Evolutionary conservation across 2,329 filamentous ascomycete species (phyloP).

Genomic region (Aureobasidium leucospermi): DNA sequence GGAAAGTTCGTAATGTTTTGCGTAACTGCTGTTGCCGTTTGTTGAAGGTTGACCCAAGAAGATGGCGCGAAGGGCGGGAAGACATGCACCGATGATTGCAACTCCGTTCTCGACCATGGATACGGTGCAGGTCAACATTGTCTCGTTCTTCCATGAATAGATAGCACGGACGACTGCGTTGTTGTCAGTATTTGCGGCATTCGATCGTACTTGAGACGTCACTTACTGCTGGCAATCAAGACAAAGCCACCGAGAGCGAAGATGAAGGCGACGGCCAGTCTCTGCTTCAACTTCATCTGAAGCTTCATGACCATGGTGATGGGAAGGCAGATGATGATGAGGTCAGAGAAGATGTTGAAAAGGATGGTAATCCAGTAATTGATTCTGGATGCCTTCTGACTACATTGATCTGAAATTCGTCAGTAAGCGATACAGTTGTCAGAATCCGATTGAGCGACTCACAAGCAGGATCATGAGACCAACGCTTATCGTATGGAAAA

Average conservation of each 20-base stretch:
- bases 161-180: background rate
- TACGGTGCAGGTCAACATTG: conserved; percentile 10
- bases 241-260: conserved; percentile 7
- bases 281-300: conserved; percentile 7
- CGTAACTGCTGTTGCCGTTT: conserved; percentile 3
- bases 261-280: background rate
- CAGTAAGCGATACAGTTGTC: background rate
- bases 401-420: background rate
- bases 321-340: conserved; percentile 9
- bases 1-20: conserved; percentile 8
- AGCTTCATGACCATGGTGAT: conserved; percentile 13
- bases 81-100: conserved; percentile 11
- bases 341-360: conserved; percentile 10
- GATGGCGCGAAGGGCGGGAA: conserved; percentile 4
- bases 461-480: background rate
- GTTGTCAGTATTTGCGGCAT: background rate
- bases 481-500: conserved; percentile 6
- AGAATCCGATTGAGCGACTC: background rate
- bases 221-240: conserved; percentile 10
- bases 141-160: conserved; percentile 8
- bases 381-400: conserved; percentile 1
- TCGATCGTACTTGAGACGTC: too few species aligned
- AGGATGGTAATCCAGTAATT: conserved; percentile 12
- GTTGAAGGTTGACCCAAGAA: background rate
- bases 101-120: conserved; percentile 11